A percentile compares a stretch with the other conserved stretches of the same genome.
Conservation (phyloP, 2,329 filamentous ascomycete genomes). For the Claviceps paspali region DNA sequence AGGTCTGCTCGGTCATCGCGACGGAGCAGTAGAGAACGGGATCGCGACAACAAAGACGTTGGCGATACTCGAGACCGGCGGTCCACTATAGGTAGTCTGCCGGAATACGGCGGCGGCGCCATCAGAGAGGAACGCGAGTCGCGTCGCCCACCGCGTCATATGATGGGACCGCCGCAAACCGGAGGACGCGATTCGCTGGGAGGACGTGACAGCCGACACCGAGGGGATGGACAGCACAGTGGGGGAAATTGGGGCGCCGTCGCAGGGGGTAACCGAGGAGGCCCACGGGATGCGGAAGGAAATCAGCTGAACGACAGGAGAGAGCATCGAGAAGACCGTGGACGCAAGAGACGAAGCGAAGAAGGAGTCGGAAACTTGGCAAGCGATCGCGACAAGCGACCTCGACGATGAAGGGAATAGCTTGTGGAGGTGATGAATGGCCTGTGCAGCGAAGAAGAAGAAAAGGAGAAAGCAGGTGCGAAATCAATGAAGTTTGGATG, state of each 20-base stretch:
- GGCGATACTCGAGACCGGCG: conserved; percentile 30
- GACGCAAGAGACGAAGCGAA: conserved; percentile 29
- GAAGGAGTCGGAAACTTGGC: conserved; percentile 24
- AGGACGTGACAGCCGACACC: conserved; percentile 19
- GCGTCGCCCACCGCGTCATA: conserved; percentile 16
- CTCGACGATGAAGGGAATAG: conserved; percentile 26
- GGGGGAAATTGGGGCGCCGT: conserved; percentile 10
- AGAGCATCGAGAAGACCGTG: conserved; percentile 21
- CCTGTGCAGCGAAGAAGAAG: no score
- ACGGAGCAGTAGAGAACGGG: conserved; percentile 36
- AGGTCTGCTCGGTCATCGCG: conserved; percentile 25
- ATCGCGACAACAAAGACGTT: conserved; percentile 29
- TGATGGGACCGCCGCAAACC: conserved; percentile 15
- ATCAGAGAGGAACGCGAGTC: conserved; percentile 20
- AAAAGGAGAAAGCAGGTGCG: neutral
- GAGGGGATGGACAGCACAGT: conserved; percentile 11
- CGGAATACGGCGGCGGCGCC: conserved; percentile 10
- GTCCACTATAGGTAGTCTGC: conserved; percentile 18
- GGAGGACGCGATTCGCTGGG: conserved; percentile 17
- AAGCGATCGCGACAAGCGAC: conserved; percentile 38
- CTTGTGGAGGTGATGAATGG: neutral
- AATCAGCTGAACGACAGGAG: conserved; percentile 18
- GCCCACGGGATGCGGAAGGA: conserved; percentile 16
- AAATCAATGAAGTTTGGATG: no score
- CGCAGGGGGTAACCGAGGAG: conserved; percentile 13